These are phyloP conservation scores for Brasenia schreberi DNA, from an alignment of 164 flowering plant genomes.

Conservation along the genomic window DNA sequence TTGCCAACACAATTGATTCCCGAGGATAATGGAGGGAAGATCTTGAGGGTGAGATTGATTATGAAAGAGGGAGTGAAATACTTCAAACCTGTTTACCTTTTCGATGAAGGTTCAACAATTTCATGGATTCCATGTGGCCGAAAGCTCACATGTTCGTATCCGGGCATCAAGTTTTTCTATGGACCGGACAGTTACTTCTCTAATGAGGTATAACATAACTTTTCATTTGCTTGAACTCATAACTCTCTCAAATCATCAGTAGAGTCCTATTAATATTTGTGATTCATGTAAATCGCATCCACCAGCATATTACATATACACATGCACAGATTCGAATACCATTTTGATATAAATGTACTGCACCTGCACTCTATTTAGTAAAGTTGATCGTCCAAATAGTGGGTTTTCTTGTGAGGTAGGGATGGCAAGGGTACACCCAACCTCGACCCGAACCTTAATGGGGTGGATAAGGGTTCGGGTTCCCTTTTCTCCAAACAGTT, in stretches of 20 bases:
- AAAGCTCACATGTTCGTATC: constrained; percentile 95
- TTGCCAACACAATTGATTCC: constrained; percentile 91
- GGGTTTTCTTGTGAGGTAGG: too few species aligned
- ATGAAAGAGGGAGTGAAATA: constrained; percentile 83
- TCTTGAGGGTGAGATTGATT: constrained; percentile 72
- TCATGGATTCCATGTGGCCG: constrained; percentile 99
- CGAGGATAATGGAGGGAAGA: constrained; percentile 78
- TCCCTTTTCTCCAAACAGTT: too few species aligned
- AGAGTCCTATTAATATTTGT: background rate
- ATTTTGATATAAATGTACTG: too few species aligned
- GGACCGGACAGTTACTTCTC: constrained; percentile 76
- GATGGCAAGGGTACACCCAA: too few species aligned
- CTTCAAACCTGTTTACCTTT: constrained; percentile 85
- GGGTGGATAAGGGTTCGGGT: too few species aligned
- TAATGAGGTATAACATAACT: constrained; percentile 47
- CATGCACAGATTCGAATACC: too few species aligned
- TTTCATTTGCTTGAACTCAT: background rate
- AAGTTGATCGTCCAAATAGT: too few species aligned
- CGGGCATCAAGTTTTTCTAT: constrained; percentile 87
- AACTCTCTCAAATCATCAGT: background rate
- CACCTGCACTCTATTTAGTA: too few species aligned
- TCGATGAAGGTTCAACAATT: constrained; percentile 92
- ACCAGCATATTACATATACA: too few species aligned
- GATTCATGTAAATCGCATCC: too few species aligned
- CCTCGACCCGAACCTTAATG: too few species aligned